These are phyloP conservation scores for Fusarium sp. DNA, from an alignment of 2,329 filamentous ascomycete genomes.

Conservation along the genomic window DNA sequence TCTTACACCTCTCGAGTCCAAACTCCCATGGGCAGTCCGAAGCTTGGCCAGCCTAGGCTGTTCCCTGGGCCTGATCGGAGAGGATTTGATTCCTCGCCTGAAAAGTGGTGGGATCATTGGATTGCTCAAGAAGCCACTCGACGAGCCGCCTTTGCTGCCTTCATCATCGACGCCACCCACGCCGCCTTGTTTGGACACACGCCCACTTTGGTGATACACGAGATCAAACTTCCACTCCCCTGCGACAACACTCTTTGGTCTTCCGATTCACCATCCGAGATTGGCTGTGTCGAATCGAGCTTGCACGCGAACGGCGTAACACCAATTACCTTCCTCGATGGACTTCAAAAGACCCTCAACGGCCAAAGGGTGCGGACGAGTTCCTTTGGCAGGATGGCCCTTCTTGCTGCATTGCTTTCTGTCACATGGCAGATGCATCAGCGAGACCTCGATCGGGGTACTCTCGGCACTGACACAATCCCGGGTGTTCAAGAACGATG, in stretches of 20 bases:
- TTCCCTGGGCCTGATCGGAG: conserved; percentile 22
- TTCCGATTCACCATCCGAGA: conserved; percentile 45
- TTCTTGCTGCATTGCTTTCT: conserved; percentile 41
- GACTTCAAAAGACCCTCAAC: conserved; percentile 42
- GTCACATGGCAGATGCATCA: conserved; percentile 48
- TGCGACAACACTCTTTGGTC: conserved; percentile 47
- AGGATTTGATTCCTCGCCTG: conserved; percentile 39
- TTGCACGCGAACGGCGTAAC: conserved; percentile 45
- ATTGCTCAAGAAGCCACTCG: conserved; percentile 47
- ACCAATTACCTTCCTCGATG: conserved; percentile 45
- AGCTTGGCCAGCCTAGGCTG: conserved; percentile 28
- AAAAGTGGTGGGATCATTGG: conserved; percentile 48
- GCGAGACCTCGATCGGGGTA: conserved; percentile 43
- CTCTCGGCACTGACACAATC: conserved; percentile 41
- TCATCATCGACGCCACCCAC: conserved; percentile 46
- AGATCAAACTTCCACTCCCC: conserved; percentile 45
- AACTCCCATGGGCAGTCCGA: conserved; percentile 40
- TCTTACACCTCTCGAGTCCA: conserved; percentile 43
- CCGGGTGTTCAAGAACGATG: conserved; percentile 44
- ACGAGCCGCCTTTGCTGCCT: conserved; percentile 43
- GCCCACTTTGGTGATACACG: conserved; percentile 44
- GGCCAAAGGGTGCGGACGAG: conserved; percentile 44
- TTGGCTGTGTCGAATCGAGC: conserved; percentile 46
- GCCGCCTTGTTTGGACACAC: conserved; percentile 46
- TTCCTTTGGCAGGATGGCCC: conserved; percentile 43